A percentile compares a stretch with the other conserved stretches of the same genome.
phyloP scores from a whole-genome alignment of 2,329 filamentous ascomycete species.

The Aureobasidium melanogenum region DNA sequence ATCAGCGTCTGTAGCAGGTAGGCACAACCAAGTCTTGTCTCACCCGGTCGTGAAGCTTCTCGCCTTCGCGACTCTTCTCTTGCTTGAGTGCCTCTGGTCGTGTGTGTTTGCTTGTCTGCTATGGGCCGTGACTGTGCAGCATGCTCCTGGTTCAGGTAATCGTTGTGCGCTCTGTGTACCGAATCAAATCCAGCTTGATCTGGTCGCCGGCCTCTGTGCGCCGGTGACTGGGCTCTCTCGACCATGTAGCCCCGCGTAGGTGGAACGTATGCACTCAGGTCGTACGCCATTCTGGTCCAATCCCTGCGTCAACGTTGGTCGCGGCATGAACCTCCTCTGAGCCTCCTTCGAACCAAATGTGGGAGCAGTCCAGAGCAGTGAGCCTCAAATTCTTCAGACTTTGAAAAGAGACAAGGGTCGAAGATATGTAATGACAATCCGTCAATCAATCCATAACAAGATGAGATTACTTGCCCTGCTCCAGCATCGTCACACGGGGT shows the following conservation, averaged over 20 bases:
- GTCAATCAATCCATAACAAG: neutral
- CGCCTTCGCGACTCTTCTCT: neutral
- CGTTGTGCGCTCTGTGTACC: neutral
- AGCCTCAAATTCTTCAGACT: neutral
- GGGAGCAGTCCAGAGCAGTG: neutral
- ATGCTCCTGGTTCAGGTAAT: neutral
- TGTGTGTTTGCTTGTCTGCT: conserved; percentile 18
- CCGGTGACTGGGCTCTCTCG: conserved; percentile 18
- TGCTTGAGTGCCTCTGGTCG: conserved; percentile 13
- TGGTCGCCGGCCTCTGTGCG: conserved; percentile 20
- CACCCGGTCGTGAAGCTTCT: neutral
- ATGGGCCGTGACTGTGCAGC: neutral
- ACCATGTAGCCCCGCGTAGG: conserved; percentile 28
- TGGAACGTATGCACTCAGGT: conserved; percentile 28
- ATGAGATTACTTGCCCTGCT: neutral
- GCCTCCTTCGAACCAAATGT: neutral
- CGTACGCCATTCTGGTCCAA: conserved; percentile 29
- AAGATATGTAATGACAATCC: neutral
- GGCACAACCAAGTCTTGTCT: neutral
- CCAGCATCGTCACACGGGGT: neutral
- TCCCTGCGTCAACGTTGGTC: neutral
- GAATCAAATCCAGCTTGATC: neutral
- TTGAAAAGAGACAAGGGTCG: neutral
- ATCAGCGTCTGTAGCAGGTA: conserved; percentile 3
- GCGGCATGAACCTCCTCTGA: neutral